Evolutionary conservation across 2,329 filamentous ascomycete genomes (phyloP), one percentile per base, ranked within the genome.

Genomic region (Alternaria burnsii): DNA sequence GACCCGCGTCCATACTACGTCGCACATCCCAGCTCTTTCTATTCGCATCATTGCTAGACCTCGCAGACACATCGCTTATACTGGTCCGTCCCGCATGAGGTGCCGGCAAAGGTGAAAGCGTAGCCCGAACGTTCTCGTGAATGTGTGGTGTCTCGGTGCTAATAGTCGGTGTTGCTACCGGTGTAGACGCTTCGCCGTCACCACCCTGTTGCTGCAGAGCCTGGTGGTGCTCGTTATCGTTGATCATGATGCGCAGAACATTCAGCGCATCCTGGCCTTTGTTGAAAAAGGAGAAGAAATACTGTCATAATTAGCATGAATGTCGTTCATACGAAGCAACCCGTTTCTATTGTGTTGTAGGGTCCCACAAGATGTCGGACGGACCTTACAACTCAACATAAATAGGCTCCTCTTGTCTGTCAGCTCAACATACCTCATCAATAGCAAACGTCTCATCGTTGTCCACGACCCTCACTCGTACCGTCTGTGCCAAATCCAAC

Each of bases 201-300:
- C 52, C 54, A 36, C 59, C 62, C 16, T 46, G 22, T 7, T 64
- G 59, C 8, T 64, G 59, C 9, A 48, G 9, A 34, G 56, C 14
- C 55, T 76, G 72, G 40, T 77, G 74, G 53, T 77, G 78, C 55
- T 86, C 82, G 24, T 87, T 86, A 65, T 89, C 88, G 50, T 91
- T 89, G 10, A 93, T 86, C 54, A 96, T 82, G 42, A 88, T 87
- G 63, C 88, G 91, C 52, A 99, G 83, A 3, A 95, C 86, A 51
- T 89, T 88, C 64, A 97, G 87, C 14, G 93, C 94, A 70, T 97
- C 92, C 71, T 91, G 89, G 7, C 93, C 93, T 64, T 89, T 89
- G 68, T 88, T 91, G 76, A 97, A 97, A 79, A 98, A 98, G 0
- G 94, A 95, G 78, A 99, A 98, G 77, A 96, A 98, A 76, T 98